A percentile compares a stretch with the other conserved stretches of the same genome.
Conservation (phyloP, 257 asterid genomes). For the Gynochthodes officinalis region DNA sequence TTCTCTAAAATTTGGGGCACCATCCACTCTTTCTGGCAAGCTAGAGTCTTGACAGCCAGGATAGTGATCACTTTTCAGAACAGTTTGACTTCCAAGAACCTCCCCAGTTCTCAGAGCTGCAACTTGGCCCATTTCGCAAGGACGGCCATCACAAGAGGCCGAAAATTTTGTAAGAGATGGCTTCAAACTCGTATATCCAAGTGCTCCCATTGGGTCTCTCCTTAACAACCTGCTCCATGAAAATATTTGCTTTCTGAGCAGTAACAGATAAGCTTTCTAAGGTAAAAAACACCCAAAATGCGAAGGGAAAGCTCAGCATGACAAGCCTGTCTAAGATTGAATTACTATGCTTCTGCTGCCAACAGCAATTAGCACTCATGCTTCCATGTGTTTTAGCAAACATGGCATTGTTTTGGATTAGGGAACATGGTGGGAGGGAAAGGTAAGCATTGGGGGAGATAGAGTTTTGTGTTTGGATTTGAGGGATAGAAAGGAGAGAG, state of each 20-base stretch:
- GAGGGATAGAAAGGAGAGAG: neutral
- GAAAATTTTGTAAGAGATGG: constrained; percentile 41
- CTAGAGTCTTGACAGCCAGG: constrained; percentile 93
- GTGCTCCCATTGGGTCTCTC: constrained; percentile 98
- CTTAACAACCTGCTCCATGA: constrained; percentile 71
- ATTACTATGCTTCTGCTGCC: neutral
- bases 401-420: constrained; percentile 1
- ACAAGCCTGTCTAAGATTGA: neutral
- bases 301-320: neutral
- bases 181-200: constrained; percentile 65
- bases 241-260: neutral
- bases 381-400: neutral
- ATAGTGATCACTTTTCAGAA: constrained; percentile 96
- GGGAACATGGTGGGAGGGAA: neutral
- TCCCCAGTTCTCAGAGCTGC: constrained; percentile 87
- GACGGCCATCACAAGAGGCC: constrained; percentile 58
- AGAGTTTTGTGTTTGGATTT: neutral
- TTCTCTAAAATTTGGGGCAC: constrained; percentile 97
- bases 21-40: constrained; percentile 85
- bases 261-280: neutral
- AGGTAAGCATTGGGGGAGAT: neutral
- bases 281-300: neutral
- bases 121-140: constrained; percentile 90
- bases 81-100: constrained; percentile 98
- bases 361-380: neutral